Base-by-base conservation (phyloP, 805 yeast species). In the Candida arabinofermentans region DNA sequence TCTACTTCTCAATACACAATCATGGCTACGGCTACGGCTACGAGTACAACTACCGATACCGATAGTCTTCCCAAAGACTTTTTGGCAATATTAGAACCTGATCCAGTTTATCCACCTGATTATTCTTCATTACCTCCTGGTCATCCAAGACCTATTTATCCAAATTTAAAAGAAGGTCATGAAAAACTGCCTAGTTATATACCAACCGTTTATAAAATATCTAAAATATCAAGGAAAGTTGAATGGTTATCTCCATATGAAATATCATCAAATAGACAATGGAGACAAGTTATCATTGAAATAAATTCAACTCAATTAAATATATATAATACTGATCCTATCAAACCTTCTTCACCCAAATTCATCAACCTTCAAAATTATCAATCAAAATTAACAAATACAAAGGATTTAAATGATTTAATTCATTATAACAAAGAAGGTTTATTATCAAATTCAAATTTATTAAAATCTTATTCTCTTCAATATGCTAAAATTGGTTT, bases 261-360 rank as follows among this genome's bases (percentile, higher is more conserved):
- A 50, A 67, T 79, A 2, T 72, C 95, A 0, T 70, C 79, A 2
- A 59, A 69, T 8, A 69, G 96, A 47, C 72, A 77, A 9, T 90
- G 98, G 98, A 74, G 71, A 50, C 67, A 73, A 33, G 73, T 74
- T 34, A 68, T 84, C 18, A 69, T 87, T 61, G 95, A 85, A 55
- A 67, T 90, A 38, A 88, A 90, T 67, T 86, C 91, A 16, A 90
- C 97, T 2, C 96, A 87, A 64, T 65, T 90, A 27, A 85, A 85
- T 60, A 66, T 90, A 41, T 86, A 84, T 59, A 53, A 62, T 14
- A 66, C 70, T 12, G 75, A 57, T 17, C 27, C 32, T 16, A 24
- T 42, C 14, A 47, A 42, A 23, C 40, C 50, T 3, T 41, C 37
- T 24, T 40, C 50, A 4, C 34, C 10, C 5, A n/a, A 6, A 7